phyloP scores from a whole-genome alignment of 2,329 filamentous ascomycete species.

The Zarea fungicola region DNA sequence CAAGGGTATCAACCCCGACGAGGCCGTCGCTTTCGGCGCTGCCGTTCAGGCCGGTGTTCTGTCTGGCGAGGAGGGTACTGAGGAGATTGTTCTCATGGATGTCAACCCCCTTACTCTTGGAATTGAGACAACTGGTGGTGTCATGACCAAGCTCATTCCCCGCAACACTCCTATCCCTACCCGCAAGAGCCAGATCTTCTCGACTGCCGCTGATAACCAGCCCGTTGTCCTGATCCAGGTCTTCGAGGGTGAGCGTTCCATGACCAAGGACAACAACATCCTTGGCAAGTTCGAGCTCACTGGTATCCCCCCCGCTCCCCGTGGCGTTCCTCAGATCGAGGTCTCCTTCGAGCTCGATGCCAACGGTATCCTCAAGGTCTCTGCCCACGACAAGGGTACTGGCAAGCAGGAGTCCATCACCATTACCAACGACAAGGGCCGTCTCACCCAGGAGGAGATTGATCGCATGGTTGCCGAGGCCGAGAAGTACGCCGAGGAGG shows the following conservation, averaged over 20 bases:
- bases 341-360: slow-evolving; percentile 96
- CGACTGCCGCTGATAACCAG: slow-evolving; percentile 94
- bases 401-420: slow-evolving; percentile 97
- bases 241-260: slow-evolving; percentile 85
- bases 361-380: slow-evolving; percentile 97
- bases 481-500: slow-evolving; percentile 97
- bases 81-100: slow-evolving; percentile 87
- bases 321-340: slow-evolving; percentile 96
- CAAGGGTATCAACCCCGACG: slow-evolving; percentile 99
- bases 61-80: slow-evolving; percentile 76
- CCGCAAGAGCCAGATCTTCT: slow-evolving; percentile 97
- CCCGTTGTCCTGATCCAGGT: slow-evolving; percentile 93
- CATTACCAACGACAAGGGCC: slow-evolving; percentile 99
- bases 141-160: slow-evolving; percentile 95
- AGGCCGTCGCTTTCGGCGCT: slow-evolving; percentile 96
- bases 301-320: slow-evolving; percentile 88
- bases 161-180: slow-evolving; percentile 93
- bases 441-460: slow-evolving; percentile 92
- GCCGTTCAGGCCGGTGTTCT: slow-evolving; percentile 96
- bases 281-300: slow-evolving; percentile 98
- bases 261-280: slow-evolving; percentile 96
- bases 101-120: slow-evolving; percentile 94
- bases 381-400: slow-evolving; percentile 94
- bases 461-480: slow-evolving; percentile 98
- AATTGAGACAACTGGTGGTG: slow-evolving; percentile 95